Evolutionary conservation across 441 rosid genomes (phyloP).

Genomic region (Euphorbia schlechtendalii): DNA sequence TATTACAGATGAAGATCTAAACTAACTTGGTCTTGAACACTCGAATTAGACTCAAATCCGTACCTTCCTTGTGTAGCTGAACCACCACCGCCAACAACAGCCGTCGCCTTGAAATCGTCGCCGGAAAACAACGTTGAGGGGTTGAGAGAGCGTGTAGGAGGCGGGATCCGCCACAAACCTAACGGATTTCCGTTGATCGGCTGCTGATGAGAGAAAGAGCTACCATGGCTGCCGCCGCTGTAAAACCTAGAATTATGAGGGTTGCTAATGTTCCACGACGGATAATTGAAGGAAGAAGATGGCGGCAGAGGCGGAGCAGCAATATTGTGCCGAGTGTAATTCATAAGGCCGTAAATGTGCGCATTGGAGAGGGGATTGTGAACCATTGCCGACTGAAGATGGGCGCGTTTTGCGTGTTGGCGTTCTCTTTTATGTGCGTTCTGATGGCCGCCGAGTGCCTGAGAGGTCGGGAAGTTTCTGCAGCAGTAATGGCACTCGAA

Average conservation of each 20-base stretch:
- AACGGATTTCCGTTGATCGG: conserved; percentile 57
- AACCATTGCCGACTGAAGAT: conserved; percentile 50
- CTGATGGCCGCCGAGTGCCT: conserved; percentile 95
- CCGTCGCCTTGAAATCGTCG: conserved; percentile 33
- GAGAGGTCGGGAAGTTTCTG: conserved; percentile 93
- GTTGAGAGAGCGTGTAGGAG: conserved; percentile 39
- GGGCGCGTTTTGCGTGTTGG: conserved; percentile 76
- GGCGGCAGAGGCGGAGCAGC: no score
- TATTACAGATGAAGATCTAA: conserved; percentile 83
- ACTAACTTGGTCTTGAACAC: conserved; percentile 59
- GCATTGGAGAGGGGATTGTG: conserved; percentile 33
- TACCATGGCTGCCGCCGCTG: conserved; percentile 29
- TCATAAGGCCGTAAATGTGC: conserved; percentile 37
- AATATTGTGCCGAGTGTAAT: conserved; percentile 21
- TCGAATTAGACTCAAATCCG: conserved; percentile 36
- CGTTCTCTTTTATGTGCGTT: conserved; percentile 97
- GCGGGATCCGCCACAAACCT: conserved; percentile 54
- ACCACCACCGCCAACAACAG: conserved; percentile 15
- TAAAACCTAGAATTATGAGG: conserved; percentile 31
- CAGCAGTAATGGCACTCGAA: conserved; percentile 93
- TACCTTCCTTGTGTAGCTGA: conserved; percentile 37
- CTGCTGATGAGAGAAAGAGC: conserved; percentile 27
- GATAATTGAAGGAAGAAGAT: conserved; percentile 28
- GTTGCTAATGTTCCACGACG: conserved; percentile 40
- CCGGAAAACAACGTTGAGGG: conserved; percentile 45